Conservation (phyloP, 768 basidiomycete species). For the Lentinula lateritia region DNA sequence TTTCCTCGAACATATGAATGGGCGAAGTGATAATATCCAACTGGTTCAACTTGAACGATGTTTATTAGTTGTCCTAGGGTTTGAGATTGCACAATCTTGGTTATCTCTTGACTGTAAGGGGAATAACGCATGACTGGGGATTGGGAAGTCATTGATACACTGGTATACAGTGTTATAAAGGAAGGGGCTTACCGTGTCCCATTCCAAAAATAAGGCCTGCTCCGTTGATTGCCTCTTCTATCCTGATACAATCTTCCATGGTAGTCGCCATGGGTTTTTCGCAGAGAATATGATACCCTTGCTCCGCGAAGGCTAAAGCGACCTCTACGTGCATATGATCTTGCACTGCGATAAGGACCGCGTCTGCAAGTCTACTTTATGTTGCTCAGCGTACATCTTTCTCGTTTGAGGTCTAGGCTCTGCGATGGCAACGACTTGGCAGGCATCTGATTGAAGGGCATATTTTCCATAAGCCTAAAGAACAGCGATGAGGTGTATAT, state of each 20-base stretch:
- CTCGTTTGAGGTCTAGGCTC: constrained; percentile 73
- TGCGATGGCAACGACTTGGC: constrained; percentile 80
- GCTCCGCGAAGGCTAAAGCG: constrained; percentile 65
- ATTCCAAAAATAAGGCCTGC: constrained; percentile 77
- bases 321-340: constrained; percentile 77
- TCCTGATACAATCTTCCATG: constrained; percentile 65
- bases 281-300: constrained; percentile 86
- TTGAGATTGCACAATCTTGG: constrained; percentile 65
- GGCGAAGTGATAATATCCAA: constrained; percentile 85
- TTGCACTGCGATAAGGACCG: constrained; percentile 75
- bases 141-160: not conserved
- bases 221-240: constrained; percentile 66
- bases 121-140: constrained; percentile 78
- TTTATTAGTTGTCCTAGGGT: constrained; percentile 76
- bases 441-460: constrained; percentile 54
- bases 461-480: constrained; percentile 59
- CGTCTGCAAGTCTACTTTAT: constrained; percentile 73
- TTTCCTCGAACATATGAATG: constrained; percentile 85
- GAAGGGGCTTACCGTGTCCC: constrained; percentile 60
- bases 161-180: not conserved
- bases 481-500: not conserved
- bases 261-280: constrained; percentile 91
- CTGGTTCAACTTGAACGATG: constrained; percentile 78
- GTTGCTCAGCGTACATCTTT: constrained; percentile 45
- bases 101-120: constrained; percentile 70